Evolutionary conservation across 2,329 filamentous ascomycete genomes (phyloP).

Genomic region (Microsporum ferrugineum): DNA sequence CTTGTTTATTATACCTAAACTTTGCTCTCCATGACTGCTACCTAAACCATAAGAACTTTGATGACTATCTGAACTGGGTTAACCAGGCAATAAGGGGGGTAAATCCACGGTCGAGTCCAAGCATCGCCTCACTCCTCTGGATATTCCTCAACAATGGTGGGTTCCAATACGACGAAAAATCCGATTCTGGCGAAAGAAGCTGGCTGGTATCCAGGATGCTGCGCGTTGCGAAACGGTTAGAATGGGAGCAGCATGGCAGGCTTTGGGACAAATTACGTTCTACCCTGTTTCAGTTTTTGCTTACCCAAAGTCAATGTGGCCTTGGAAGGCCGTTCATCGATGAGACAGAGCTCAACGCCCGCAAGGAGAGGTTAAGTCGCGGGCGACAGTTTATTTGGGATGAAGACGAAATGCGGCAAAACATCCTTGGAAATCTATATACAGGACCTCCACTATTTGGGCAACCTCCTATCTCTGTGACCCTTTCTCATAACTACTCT

Average conservation of each 20-base stretch:
- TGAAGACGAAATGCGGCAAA: constrained; percentile 21
- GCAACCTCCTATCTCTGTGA: background rate
- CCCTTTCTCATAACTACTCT: background rate
- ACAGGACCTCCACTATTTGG: constrained; percentile 9
- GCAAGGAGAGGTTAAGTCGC: constrained; percentile 13
- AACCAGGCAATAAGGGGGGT: constrained; percentile 17
- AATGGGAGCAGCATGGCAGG: constrained; percentile 21
- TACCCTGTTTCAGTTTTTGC: constrained; percentile 20
- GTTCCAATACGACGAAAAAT: constrained; percentile 15
- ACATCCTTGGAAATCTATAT: constrained; percentile 18
- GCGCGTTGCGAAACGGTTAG: constrained; percentile 22
- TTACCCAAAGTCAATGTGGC: constrained; percentile 23
- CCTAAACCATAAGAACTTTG: constrained; percentile 18
- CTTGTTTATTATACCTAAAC: constrained; percentile 24
- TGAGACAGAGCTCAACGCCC: constrained; percentile 17
- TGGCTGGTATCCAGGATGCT: constrained; percentile 26
- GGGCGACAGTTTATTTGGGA: constrained; percentile 18
- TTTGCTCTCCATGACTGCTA: constrained; percentile 23
- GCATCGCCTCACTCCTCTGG: constrained; percentile 24
- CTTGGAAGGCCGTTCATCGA: constrained; percentile 18
- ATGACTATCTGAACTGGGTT: constrained; percentile 22
- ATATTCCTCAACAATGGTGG: constrained; percentile 23
- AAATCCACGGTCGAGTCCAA: constrained; percentile 19
- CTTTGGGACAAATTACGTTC: constrained; percentile 22
- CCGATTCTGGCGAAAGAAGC: constrained; percentile 21